Conservation (phyloP, 2,329 filamentous ascomycete genomes). For the Pestalotiopsis sp. region DNA sequence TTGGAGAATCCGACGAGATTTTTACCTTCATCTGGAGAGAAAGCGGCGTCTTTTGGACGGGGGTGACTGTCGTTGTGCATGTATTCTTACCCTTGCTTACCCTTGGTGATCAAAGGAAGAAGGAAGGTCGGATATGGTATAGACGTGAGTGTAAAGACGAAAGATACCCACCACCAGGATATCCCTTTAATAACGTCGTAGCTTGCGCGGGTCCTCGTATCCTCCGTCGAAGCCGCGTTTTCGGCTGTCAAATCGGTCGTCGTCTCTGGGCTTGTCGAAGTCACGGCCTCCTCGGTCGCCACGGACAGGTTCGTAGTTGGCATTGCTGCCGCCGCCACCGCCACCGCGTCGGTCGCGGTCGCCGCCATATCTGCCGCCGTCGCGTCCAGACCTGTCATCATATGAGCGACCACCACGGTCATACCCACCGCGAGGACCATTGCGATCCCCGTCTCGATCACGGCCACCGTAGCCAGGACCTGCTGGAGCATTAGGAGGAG, state of each 20-base stretch:
- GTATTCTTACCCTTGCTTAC: slow-evolving; percentile 39
- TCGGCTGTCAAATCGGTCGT: slow-evolving; percentile 50
- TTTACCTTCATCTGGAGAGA: slow-evolving; percentile 11
- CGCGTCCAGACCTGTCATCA: slow-evolving; percentile 61
- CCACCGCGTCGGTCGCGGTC: slow-evolving; percentile 37
- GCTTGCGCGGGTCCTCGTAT: slow-evolving; percentile 73
- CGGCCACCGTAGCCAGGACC: slow-evolving; percentile 57
- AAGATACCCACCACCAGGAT: slow-evolving; percentile 50
- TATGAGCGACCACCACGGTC: slow-evolving; percentile 60
- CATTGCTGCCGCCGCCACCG: slow-evolving; percentile 56
- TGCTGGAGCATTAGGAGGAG: slow-evolving; percentile 63
- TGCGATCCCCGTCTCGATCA: slow-evolving; percentile 48
- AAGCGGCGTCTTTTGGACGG: not conserved
- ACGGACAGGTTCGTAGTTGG: slow-evolving; percentile 84
- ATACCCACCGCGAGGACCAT: slow-evolving; percentile 56
- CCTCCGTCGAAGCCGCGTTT: slow-evolving; percentile 78
- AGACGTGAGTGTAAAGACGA: slow-evolving; percentile 35
- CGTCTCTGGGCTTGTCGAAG: slow-evolving; percentile 58
- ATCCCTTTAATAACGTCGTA: slow-evolving; percentile 58
- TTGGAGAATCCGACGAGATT: not conserved
- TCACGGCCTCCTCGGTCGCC: slow-evolving; percentile 57
- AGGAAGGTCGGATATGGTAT: slow-evolving; percentile 34
- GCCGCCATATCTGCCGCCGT: slow-evolving; percentile 40
- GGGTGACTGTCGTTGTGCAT: slow-evolving; percentile 10
- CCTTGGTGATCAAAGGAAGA: slow-evolving; percentile 37